Percentiles rank a stretch among this genome's conserved stretches.
Evolutionary conservation across 805 yeast species (phyloP).

Genomic region (Metschnikowia borealis): DNA sequence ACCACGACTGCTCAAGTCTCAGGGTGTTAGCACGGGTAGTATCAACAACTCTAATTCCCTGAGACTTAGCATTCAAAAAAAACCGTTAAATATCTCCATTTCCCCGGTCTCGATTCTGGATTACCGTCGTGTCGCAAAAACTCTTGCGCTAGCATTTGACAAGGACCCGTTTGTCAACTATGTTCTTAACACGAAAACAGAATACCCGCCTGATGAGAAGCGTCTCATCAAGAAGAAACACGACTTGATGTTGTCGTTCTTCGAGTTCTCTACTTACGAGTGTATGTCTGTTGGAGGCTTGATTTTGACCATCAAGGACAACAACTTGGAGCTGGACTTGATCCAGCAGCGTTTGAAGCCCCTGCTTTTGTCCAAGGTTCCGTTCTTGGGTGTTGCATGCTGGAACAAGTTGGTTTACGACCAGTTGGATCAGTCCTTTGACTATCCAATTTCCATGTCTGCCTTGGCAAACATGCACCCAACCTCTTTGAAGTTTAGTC

Average conservation of each 20-base stretch:
- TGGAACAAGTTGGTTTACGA: slow-evolving; percentile 34
- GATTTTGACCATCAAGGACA: slow-evolving; percentile 48
- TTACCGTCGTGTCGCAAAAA: slow-evolving; percentile 52
- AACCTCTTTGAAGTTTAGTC: slow-evolving; percentile 34
- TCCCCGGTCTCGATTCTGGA: slow-evolving; percentile 29
- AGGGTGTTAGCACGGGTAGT: slow-evolving; percentile 23
- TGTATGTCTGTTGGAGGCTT: slow-evolving; percentile 47
- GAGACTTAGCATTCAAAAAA: slow-evolving; percentile 21
- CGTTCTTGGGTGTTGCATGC: slow-evolving; percentile 52
- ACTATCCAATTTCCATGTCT: slow-evolving; percentile 17
- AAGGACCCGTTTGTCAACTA: slow-evolving; percentile 53
- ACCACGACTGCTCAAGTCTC: slow-evolving; percentile 40
- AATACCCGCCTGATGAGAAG: slow-evolving; percentile 12
- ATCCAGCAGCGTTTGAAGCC: slow-evolving; percentile 23
- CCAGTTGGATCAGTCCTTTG: slow-evolving; percentile 22
- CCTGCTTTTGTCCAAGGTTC: slow-evolving; percentile 29
- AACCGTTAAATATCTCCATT: slow-evolving; percentile 14
- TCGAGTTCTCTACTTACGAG: slow-evolving; percentile 51
- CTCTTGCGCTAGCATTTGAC: slow-evolving; percentile 50
- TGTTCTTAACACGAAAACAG: slow-evolving; percentile 34
- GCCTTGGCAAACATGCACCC: slow-evolving; percentile 27
- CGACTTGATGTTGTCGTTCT: slow-evolving; percentile 46
- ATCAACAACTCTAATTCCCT: slow-evolving; percentile 20
- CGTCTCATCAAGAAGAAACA: slow-evolving; percentile 30
- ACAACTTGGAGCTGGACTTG: slow-evolving; percentile 37